Evolutionary conservation across 179 eudicot genomes (phyloP).

Genomic region (Silene coronaria): DNA sequence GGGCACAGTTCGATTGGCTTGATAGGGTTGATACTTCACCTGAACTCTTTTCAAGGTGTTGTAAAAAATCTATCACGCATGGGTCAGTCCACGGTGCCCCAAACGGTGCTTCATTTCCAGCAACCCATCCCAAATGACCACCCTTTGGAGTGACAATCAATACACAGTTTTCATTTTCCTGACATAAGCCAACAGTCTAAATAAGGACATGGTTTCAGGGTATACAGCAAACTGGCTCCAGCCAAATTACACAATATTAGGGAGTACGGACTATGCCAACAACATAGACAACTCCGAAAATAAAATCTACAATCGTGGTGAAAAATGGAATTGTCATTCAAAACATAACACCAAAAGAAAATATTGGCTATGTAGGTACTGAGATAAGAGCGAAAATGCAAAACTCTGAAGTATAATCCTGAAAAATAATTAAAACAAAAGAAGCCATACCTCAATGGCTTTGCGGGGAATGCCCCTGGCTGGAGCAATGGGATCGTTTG

Average conservation of each 20-base stretch:
- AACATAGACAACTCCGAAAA: background rate
- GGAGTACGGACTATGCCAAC: background rate
- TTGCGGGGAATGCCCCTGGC: slow-evolving; percentile 85
- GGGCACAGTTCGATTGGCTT: background rate
- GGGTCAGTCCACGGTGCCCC: slow-evolving; percentile 99
- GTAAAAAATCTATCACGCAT: slow-evolving; percentile 73
- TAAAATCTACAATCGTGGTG: background rate
- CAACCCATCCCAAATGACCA: slow-evolving; percentile 97
- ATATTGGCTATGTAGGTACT: background rate
- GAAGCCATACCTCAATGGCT: slow-evolving; percentile 61
- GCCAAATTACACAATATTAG: background rate
- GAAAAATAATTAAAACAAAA: background rate
- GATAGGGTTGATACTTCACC: slow-evolving; percentile 18
- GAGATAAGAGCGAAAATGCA: background rate
- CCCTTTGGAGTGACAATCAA: slow-evolving; percentile 87
- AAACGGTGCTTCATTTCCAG: slow-evolving; percentile 64
- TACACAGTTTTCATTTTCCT: slow-evolving; percentile 78
- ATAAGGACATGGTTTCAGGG: background rate
- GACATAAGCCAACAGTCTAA: slow-evolving; percentile 19
- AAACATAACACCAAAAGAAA: background rate
- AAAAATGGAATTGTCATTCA: background rate
- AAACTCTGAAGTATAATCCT: background rate
- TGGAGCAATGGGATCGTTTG: slow-evolving; percentile 97
- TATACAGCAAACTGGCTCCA: background rate
- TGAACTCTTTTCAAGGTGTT: slow-evolving; percentile 46